A percentile compares a stretch with the other conserved stretches of the same genome.
Conservation (phyloP, 31 red algal genomes). For the Endocladia muricata region DNA sequence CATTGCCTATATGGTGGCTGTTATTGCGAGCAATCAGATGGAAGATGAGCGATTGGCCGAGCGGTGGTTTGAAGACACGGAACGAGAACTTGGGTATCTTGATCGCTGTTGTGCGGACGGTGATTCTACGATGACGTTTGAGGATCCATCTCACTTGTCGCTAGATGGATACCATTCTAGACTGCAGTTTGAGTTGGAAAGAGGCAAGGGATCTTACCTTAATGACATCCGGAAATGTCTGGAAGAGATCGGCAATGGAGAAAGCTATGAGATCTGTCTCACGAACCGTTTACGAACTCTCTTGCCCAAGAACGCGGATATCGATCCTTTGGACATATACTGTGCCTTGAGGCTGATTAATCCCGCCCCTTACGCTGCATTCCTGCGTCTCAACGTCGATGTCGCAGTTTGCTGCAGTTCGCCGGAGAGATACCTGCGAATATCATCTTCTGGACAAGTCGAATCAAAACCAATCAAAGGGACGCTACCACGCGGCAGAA, state of each 20-base stretch:
- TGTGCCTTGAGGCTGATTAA: constrained; percentile 64
- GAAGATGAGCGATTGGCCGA: not conserved
- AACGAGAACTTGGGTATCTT: not conserved
- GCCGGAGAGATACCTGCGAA: constrained; percentile 84
- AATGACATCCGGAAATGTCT: constrained; percentile 62
- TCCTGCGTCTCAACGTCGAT: constrained; percentile 41
- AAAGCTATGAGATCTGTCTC: constrained; percentile 93
- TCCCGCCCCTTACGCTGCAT: constrained; percentile 87
- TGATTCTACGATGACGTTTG: not conserved
- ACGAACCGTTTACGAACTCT: constrained; percentile 73
- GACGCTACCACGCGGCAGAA: constrained; percentile 60
- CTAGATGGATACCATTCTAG: not conserved
- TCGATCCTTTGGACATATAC: constrained; percentile 63
- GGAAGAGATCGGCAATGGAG: constrained; percentile 65
- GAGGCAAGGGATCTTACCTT: constrained; percentile 57
- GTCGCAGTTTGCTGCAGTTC: constrained; percentile 84
- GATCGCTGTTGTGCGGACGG: not conserved
- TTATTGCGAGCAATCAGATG: not conserved
- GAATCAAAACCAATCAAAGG: constrained; percentile 97
- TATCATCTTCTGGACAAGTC: constrained; percentile 38
- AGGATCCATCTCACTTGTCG: not conserved
- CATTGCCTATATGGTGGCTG: constrained; percentile 42
- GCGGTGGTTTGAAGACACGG: constrained; percentile 22
- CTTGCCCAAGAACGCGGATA: constrained; percentile 3
- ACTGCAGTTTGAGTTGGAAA: constrained; percentile 54